Percentiles rank a stretch among this genome's conserved stretches.
phyloP scores from a whole-genome alignment of 2,329 filamentous ascomycete species.

The Aspergillus sp. region DNA sequence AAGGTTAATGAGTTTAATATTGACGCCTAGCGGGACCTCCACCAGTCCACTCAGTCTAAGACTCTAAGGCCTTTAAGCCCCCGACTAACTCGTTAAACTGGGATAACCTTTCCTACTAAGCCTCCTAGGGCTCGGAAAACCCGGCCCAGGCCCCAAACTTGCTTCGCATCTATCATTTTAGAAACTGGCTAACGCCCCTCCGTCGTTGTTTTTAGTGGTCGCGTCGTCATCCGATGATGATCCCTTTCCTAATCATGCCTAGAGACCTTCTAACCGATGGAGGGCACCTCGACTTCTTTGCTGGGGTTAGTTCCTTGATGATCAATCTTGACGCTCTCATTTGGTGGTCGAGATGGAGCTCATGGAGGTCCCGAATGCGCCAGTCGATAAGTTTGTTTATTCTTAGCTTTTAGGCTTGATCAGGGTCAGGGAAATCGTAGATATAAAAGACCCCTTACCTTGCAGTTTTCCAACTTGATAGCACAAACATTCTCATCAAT shows the following conservation, averaged over 20 bases:
- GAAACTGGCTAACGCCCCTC: not conserved
- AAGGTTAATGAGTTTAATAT: not conserved
- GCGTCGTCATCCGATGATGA: not conserved
- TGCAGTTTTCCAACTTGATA: not conserved
- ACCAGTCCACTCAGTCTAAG: not conserved
- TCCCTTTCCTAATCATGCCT: not conserved
- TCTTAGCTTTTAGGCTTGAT: not conserved
- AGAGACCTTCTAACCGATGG: not conserved
- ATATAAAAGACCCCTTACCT: not conserved
- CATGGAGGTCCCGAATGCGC: not conserved
- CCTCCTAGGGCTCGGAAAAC: not conserved
- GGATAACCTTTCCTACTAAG: not conserved
- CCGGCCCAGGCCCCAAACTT: not conserved
- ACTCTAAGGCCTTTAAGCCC: too few relatives aligned
- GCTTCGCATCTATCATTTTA: not conserved
- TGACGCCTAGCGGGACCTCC: constrained; percentile 1
- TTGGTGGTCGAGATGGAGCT: not conserved
- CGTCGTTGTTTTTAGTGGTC: not conserved
- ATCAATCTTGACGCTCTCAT: not conserved
- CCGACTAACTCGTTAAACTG: not conserved
- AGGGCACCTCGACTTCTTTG: not conserved
- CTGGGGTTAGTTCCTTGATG: not conserved
- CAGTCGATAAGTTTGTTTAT: not conserved
- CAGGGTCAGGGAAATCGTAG: not conserved
- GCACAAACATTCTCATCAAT: not conserved